Evolutionary conservation across 352 stramenopile genomes (phyloP).

Genomic region (Phytophthora meadii): DNA sequence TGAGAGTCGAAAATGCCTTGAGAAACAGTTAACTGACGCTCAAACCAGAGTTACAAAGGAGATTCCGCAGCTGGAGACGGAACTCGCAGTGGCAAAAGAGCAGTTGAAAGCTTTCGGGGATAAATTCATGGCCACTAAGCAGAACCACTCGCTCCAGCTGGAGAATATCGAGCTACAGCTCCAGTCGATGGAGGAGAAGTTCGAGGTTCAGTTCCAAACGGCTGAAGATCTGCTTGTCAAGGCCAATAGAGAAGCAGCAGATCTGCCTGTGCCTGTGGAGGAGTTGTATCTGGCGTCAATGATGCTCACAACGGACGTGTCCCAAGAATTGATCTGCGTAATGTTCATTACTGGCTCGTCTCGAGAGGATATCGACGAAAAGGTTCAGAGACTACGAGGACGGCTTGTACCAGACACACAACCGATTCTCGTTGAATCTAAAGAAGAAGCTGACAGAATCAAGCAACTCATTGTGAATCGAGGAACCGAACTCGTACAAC

Average conservation of each 20-base stretch:
- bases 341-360: slow-evolving; percentile 15
- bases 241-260: not conserved
- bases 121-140: slow-evolving; percentile 8
- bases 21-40: slow-evolving; percentile 10
- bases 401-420: slow-evolving; percentile 7
- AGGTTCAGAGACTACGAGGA: slow-evolving; percentile 9
- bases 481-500: slow-evolving; percentile 2
- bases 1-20: slow-evolving; percentile 6
- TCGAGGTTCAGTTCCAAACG: slow-evolving; percentile 7
- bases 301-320: slow-evolving; percentile 7
- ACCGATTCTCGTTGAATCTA: slow-evolving; percentile 17
- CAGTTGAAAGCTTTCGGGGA: slow-evolving; percentile 22
- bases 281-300: slow-evolving; percentile 16
- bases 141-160: slow-evolving; percentile 10
- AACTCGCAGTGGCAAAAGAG: slow-evolving; percentile 17
- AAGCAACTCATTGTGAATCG: slow-evolving; percentile 18
- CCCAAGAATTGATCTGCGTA: slow-evolving; percentile 16
- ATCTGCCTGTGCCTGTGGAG: slow-evolving; percentile 1
- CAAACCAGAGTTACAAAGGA: slow-evolving; percentile 4
- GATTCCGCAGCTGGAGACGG: slow-evolving; percentile 13
- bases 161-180: slow-evolving; percentile 21
- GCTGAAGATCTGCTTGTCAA: not conserved
- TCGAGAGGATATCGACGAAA: slow-evolving; percentile 16
- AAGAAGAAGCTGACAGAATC: slow-evolving; percentile 10
- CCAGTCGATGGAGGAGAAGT: slow-evolving; percentile 12